A percentile compares a stretch with the other conserved stretches of the same genome.
Evolutionary conservation across 2,329 filamentous ascomycete species (phyloP).

Genomic region (Davidsoniella neocaledoniae): DNA sequence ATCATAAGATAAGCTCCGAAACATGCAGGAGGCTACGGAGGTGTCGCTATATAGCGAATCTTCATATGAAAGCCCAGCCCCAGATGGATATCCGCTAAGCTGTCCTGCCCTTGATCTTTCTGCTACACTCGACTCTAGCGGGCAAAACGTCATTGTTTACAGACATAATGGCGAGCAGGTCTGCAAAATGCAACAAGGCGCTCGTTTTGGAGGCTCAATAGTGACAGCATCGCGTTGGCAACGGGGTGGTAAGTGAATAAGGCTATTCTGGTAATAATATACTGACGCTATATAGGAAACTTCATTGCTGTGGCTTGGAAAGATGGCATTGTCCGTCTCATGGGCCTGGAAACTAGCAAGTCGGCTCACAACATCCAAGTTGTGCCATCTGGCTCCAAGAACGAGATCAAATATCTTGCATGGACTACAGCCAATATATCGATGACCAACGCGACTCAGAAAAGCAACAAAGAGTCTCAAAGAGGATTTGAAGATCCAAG

Average conservation of each 20-base stretch:
- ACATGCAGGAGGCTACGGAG: conserved; percentile 12
- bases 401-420: conserved; percentile 5
- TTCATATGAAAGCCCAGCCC: conserved; percentile 36
- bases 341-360: conserved; percentile 68
- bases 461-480: background rate
- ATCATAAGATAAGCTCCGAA: too few relatives aligned
- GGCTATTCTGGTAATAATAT: background rate
- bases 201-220: conserved; percentile 26
- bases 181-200: conserved; percentile 32
- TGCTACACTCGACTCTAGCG: conserved; percentile 49
- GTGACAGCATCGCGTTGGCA: conserved; percentile 42
- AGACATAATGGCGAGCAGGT: conserved; percentile 58
- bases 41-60: conserved; percentile 39
- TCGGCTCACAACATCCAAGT: conserved; percentile 54
- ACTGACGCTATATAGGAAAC: conserved; percentile 29
- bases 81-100: conserved; percentile 46
- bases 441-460: background rate
- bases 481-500: conserved; percentile 12
- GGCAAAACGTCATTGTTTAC: conserved; percentile 57
- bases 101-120: conserved; percentile 76
- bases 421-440: conserved; percentile 10
- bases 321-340: conserved; percentile 59
- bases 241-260: conserved; percentile 41
- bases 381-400: conserved; percentile 20
- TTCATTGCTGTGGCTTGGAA: conserved; percentile 72